phyloP scores from a whole-genome alignment of 2,329 filamentous ascomycete species.

The Paecilomyces niveus region DNA sequence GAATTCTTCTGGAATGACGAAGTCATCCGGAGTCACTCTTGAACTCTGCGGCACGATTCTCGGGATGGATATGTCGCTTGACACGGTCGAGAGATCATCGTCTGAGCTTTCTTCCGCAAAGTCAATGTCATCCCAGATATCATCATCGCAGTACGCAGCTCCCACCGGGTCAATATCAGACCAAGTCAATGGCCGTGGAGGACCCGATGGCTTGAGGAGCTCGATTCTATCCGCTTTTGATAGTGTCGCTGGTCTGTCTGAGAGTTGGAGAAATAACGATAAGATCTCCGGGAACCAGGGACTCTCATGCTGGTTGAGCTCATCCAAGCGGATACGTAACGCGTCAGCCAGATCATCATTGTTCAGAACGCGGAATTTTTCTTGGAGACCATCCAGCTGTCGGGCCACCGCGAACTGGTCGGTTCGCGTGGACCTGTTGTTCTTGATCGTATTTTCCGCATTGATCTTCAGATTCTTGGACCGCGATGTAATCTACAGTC shows the following conservation, averaged over 20 bases:
- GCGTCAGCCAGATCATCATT: slow-evolving; percentile 73
- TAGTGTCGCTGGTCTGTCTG: slow-evolving; percentile 69
- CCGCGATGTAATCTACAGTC: slow-evolving; percentile 19
- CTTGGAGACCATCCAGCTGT: slow-evolving; percentile 65
- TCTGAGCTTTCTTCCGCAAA: slow-evolving; percentile 33
- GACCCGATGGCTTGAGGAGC: slow-evolving; percentile 42
- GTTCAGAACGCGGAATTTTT: slow-evolving; percentile 76
- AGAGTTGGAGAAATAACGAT: slow-evolving; percentile 70
- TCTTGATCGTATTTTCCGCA: slow-evolving; percentile 26
- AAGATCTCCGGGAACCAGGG: slow-evolving; percentile 75
- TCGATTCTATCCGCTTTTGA: slow-evolving; percentile 60
- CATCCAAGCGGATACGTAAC: slow-evolving; percentile 51
- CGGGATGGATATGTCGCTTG: slow-evolving; percentile 23
- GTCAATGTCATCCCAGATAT: slow-evolving; percentile 36
- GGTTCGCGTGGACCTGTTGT: slow-evolving; percentile 52
- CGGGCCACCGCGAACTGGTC: slow-evolving; percentile 68
- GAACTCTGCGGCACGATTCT: slow-evolving; percentile 20
- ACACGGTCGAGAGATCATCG: slow-evolving; percentile 27
- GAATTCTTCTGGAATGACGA: slow-evolving; percentile 24
- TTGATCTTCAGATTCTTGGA: slow-evolving; percentile 23
- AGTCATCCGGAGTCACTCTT: slow-evolving; percentile 22
- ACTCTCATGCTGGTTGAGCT: slow-evolving; percentile 47
- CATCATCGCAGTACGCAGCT: slow-evolving; percentile 51
- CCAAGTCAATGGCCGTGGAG: slow-evolving; percentile 59
- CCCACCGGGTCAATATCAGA: slow-evolving; percentile 71